Base-by-base conservation (phyloP, 257 asterid species). In the Ajuga chamaepitys region DNA sequence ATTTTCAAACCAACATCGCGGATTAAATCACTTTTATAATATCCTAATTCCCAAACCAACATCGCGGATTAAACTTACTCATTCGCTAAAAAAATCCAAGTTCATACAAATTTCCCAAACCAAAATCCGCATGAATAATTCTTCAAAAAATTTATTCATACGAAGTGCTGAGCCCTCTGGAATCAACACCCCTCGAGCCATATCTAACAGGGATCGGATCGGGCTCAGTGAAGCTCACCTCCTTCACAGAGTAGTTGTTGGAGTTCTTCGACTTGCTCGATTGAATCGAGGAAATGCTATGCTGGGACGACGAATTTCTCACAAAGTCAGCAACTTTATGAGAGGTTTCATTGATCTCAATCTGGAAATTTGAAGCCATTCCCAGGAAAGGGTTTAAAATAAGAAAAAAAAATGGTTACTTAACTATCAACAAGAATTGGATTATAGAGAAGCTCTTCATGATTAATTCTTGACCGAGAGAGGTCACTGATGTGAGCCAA, bases 121-220 rank as follows among this genome's bases (percentile, higher is more conserved):
- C n/a, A n/a, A n/a, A n/a, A n/a, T n/a, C n/a, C n/a, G n/a, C n/a
- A n/a, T n/a, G n/a, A n/a, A n/a, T n/a, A n/a, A n/a, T n/a, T n/a
- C n/a, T n/a, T n/a, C n/a, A n/a, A n/a, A n/a, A n/a, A 35, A 94
- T 83, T 77, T 94, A 97, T 64, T 80, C 88, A 61, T 79, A 88
- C 4, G 99, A 90, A 55, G 88, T 64, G 78, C 82, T 75, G 38
- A 78, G 75, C 61, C 95, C 95, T 51, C 85, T 91, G 4, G 92
- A n/a, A 41, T 82, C 94, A 51, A 89, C 85, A 53, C 94, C 90
- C 34, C 86, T 79, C 9, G 97, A 90, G 22, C 96, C 96, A 65
- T 90, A 70, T 66, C 93, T 79, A 71, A 70, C 77, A 1, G 86
- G 82, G 70, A 35, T 85, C 8, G 78, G 55, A 46, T 79, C 88